Conservation (phyloP, 1,139 yeast genomes). For the Scheffersomyces segobiensis region DNA sequence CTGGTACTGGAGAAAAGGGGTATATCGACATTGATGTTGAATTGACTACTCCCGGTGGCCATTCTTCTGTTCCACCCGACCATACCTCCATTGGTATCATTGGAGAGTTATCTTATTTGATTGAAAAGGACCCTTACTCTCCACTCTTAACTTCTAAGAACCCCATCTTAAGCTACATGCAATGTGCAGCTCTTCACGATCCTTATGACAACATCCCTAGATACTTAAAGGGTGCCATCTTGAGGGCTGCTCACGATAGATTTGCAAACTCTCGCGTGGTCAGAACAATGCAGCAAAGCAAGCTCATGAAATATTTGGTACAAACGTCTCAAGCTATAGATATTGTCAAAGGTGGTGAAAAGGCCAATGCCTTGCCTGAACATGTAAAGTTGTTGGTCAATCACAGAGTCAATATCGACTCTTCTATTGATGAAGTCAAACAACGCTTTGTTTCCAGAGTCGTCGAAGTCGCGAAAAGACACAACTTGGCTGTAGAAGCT, state of each 20-base stretch:
- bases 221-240: conserved; percentile 20
- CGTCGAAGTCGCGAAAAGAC: conserved; percentile 26
- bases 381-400: conserved; percentile 28
- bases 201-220: conserved; percentile 12
- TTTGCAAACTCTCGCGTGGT: conserved; percentile 26
- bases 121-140: conserved; percentile 52
- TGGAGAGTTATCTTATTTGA: conserved; percentile 47
- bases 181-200: conserved; percentile 47
- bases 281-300: conserved; percentile 12
- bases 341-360: conserved; percentile 34
- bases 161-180: conserved; percentile 49
- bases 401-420: conserved; percentile 35
- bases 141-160: conserved; percentile 45
- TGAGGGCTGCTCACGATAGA: conserved; percentile 25
- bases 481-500: conserved; percentile 12
- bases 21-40: conserved; percentile 49
- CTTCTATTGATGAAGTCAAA: conserved; percentile 21
- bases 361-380: conserved; percentile 43
- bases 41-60: conserved; percentile 66
- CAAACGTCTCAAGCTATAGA: conserved; percentile 38
- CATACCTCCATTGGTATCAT: conserved; percentile 77
- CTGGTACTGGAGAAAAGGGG: conserved; percentile 69
- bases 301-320: conserved; percentile 22
- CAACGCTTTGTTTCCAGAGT: conserved; percentile 24
- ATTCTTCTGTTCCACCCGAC: conserved; percentile 70